Percentiles rank a stretch among this genome's conserved stretches.
These are phyloP conservation scores for Alternaria hordeiaustralica DNA, from an alignment of 2,329 filamentous ascomycete species.

Conservation along the genomic window DNA sequence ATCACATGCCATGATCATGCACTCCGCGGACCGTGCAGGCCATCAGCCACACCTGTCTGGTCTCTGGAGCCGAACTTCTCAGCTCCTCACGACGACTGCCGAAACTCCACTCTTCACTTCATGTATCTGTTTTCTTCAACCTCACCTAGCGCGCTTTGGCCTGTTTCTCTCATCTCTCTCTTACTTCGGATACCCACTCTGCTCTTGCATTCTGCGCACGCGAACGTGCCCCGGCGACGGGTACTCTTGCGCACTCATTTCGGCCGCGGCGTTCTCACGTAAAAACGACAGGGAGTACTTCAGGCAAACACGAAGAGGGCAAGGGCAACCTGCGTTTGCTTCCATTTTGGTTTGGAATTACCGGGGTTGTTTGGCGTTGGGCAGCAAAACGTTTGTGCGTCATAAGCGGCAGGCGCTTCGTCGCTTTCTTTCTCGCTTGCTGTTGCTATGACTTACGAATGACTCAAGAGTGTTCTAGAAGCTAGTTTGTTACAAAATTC, in stretches of 20 bases:
- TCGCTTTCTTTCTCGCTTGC: slow-evolving; percentile 6
- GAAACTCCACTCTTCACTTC: slow-evolving; percentile 29
- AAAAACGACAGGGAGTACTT: slow-evolving; percentile 18
- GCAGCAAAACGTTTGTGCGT: slow-evolving; percentile 11
- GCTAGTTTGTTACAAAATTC: slow-evolving; percentile 10
- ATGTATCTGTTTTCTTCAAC: slow-evolving; percentile 25
- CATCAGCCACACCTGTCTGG: slow-evolving; percentile 7
- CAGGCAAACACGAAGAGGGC: slow-evolving; percentile 1
- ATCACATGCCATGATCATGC: slow-evolving; percentile 11
- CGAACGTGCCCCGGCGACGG: slow-evolving; percentile 8
- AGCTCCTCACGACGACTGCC: neutral
- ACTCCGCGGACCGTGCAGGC: neutral
- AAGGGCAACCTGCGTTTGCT: slow-evolving; percentile 5
- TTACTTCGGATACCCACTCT: slow-evolving; percentile 33
- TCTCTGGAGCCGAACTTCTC: neutral
- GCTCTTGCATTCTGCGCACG: slow-evolving; percentile 17
- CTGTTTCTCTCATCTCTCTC: slow-evolving; percentile 16
- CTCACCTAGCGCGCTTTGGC: slow-evolving; percentile 4
- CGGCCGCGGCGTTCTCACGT: slow-evolving; percentile 24
- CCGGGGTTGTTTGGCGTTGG: slow-evolving; percentile 12
- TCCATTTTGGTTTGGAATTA: slow-evolving; percentile 2
- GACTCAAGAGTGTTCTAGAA: slow-evolving; percentile 12
- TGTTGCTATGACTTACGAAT: slow-evolving; percentile 11
- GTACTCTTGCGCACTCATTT: slow-evolving; percentile 18
- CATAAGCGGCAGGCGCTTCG: slow-evolving; percentile 2